phyloP scores from a whole-genome alignment of 768 basidiomycete species.

The Tremella fuciformis region DNA sequence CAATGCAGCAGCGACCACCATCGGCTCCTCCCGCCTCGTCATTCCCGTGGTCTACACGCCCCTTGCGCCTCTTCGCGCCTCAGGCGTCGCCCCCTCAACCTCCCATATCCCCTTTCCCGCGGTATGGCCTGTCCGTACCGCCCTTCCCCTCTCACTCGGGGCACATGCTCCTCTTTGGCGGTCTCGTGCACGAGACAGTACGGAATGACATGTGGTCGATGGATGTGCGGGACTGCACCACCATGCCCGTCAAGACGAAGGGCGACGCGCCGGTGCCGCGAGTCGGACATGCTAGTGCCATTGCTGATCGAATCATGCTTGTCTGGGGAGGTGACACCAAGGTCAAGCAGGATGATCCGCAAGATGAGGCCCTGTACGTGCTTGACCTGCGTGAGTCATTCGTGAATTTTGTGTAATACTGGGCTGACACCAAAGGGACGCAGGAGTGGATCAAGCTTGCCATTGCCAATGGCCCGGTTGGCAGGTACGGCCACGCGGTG shows the following conservation, averaged over 20 bases:
- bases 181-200: slow-evolving; percentile 84
- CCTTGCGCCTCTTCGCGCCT: slow-evolving; percentile 24
- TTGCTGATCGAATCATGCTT: slow-evolving; percentile 91
- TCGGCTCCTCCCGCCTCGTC: slow-evolving; percentile 19
- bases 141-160: slow-evolving; percentile 62
- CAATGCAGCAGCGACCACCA: slow-evolving; percentile 7
- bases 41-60: slow-evolving; percentile 44
- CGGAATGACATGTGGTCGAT: slow-evolving; percentile 93
- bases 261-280: slow-evolving; percentile 84
- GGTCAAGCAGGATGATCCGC: slow-evolving; percentile 64
- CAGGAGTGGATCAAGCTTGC: slow-evolving; percentile 90
- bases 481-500: slow-evolving; percentile 93
- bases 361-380: slow-evolving; percentile 90
- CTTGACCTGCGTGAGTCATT: slow-evolving; percentile 79
- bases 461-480: slow-evolving; percentile 71
- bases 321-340: slow-evolving; percentile 99
- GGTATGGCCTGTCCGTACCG: slow-evolving; percentile 84
- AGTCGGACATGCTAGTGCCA: slow-evolving; percentile 94
- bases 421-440: slow-evolving; percentile 61
- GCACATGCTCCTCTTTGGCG: slow-evolving; percentile 94
- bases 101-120: slow-evolving; percentile 69
- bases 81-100: slow-evolving; percentile 60
- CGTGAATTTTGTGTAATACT: background rate
- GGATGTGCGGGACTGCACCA: slow-evolving; percentile 71
- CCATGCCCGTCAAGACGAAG: slow-evolving; percentile 76